Evolutionary conservation across 2,329 filamentous ascomycete genomes (phyloP).

Genomic region (Verticillium zaregamsianum): DNA sequence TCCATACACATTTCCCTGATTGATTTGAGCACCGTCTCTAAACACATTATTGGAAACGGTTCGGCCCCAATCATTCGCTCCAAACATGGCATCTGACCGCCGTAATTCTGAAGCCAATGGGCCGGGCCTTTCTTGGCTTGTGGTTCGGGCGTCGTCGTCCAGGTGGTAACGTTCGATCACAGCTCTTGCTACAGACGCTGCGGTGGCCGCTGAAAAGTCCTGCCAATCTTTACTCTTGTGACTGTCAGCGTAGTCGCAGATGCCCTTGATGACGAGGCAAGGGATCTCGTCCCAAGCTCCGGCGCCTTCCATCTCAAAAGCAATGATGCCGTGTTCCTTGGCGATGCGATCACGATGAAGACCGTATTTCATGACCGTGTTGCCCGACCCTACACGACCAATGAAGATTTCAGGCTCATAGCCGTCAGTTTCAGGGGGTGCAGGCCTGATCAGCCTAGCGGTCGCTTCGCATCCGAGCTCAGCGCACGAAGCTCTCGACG

Average conservation of each 20-base stretch:
- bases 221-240: slow-evolving; percentile 33
- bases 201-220: slow-evolving; percentile 28
- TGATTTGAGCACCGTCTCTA: too few relatives aligned
- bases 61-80: too few relatives aligned
- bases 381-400: slow-evolving; percentile 27
- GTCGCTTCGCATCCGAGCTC: too few relatives aligned
- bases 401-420: background rate
- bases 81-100: too few relatives aligned
- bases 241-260: slow-evolving; percentile 34
- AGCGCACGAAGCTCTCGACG: too few relatives aligned
- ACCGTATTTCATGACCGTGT: slow-evolving; percentile 35
- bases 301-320: slow-evolving; percentile 30
- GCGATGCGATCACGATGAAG: slow-evolving; percentile 29
- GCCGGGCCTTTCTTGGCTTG: too few relatives aligned
- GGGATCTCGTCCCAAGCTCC: slow-evolving; percentile 26
- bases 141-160: too few relatives aligned
- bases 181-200: slow-evolving; percentile 25
- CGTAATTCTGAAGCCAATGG: too few relatives aligned
- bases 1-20: too few relatives aligned
- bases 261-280: slow-evolving; percentile 31
- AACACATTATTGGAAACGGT: too few relatives aligned
- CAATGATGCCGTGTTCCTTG: slow-evolving; percentile 16
- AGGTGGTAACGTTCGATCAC: slow-evolving; percentile 9
- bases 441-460: too few relatives aligned
- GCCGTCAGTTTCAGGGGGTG: too few relatives aligned